phyloP scores from a whole-genome alignment of 164 flowering plant genomes.

The Vitis riparia region DNA sequence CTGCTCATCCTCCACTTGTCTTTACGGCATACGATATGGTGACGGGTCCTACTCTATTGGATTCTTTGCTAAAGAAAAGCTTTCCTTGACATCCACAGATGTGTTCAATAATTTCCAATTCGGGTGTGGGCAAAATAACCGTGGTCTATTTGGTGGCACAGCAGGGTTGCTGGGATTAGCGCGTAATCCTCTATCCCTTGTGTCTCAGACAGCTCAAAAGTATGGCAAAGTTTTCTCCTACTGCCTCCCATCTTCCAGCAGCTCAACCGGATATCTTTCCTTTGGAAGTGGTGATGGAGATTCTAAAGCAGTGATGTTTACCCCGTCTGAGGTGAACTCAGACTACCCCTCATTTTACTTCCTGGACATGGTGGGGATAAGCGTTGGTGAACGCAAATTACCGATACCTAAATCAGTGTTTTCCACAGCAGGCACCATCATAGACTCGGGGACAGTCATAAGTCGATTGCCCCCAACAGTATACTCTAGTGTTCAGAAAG shows the following conservation, averaged over 20 bases:
- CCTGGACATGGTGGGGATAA: constrained; percentile 21
- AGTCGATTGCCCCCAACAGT: constrained; percentile 36
- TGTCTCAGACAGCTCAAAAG: constrained; percentile 38
- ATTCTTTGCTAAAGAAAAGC: constrained; percentile 32
- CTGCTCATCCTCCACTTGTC: constrained; percentile 38
- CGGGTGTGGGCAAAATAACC: constrained; percentile 63
- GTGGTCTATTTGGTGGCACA: constrained; percentile 43
- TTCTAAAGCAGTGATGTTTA: constrained; percentile 16
- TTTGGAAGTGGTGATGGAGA: constrained; percentile 28
- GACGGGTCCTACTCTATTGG: constrained; percentile 51
- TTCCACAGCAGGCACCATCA: constrained; percentile 9
- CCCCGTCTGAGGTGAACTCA: constrained; percentile 15
- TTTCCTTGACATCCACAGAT: constrained; percentile 29
- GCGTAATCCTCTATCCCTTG: constrained; percentile 34
- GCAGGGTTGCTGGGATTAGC: constrained; percentile 63
- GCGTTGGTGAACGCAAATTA: constrained; percentile 20
- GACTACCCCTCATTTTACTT: constrained; percentile 17
- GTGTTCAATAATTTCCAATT: constrained; percentile 31
- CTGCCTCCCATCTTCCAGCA: constrained; percentile 53
- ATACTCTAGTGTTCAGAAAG: constrained; percentile 29
- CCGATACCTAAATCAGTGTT: constrained; percentile 11
- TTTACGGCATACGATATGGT: constrained; percentile 51
- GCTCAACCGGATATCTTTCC: constrained; percentile 41
- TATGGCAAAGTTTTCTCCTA: constrained; percentile 54
- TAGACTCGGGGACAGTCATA: constrained; percentile 57